A percentile compares a stretch with the other conserved stretches of the same genome.
phyloP scores from a whole-genome alignment of 2,329 filamentous ascomycete genomes.

The Fulvia fulva region DNA sequence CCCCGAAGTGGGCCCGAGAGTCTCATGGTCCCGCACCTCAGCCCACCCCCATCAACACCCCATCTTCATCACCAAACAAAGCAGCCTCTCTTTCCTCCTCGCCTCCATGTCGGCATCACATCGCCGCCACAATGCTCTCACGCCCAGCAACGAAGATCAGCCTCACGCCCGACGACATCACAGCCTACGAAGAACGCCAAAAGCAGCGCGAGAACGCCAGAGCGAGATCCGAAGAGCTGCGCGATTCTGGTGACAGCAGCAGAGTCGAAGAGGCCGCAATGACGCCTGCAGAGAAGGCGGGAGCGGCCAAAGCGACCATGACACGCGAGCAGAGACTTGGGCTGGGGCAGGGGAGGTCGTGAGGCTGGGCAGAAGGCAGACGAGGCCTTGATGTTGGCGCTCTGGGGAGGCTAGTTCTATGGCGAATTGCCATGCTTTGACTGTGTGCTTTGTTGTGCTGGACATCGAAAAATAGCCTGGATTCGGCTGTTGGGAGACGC shows the following conservation, averaged over 20 bases:
- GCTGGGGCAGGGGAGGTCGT: conserved; percentile 8
- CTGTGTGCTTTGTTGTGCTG: too few species aligned
- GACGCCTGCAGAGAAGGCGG: conserved; percentile 24
- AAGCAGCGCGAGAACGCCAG: conserved; percentile 25
- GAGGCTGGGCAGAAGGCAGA: not conserved
- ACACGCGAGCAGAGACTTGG: conserved; percentile 31
- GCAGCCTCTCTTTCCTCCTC: too few species aligned
- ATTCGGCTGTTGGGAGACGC: too few species aligned
- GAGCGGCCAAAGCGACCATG: conserved; percentile 25
- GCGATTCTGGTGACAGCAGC: conserved; percentile 17
- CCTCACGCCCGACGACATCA: conserved; percentile 34
- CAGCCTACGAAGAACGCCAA: conserved; percentile 33
- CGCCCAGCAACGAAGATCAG: conserved; percentile 35
- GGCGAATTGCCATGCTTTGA: not conserved
- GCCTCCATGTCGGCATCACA: not conserved
- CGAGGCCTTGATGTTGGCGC: not conserved
- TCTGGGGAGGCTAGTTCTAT: not conserved
- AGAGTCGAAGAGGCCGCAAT: conserved; percentile 18
- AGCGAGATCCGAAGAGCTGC: conserved; percentile 16
- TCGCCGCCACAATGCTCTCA: conserved; percentile 29
- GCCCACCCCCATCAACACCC: not conserved
- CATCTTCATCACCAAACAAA: not conserved
- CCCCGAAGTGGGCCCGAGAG: too few species aligned
- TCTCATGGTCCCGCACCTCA: too few species aligned
- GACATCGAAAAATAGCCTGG: too few species aligned